Evolutionary conservation across 2,329 filamentous ascomycete species (phyloP).

Genomic region (Fusarium hainanense): DNA sequence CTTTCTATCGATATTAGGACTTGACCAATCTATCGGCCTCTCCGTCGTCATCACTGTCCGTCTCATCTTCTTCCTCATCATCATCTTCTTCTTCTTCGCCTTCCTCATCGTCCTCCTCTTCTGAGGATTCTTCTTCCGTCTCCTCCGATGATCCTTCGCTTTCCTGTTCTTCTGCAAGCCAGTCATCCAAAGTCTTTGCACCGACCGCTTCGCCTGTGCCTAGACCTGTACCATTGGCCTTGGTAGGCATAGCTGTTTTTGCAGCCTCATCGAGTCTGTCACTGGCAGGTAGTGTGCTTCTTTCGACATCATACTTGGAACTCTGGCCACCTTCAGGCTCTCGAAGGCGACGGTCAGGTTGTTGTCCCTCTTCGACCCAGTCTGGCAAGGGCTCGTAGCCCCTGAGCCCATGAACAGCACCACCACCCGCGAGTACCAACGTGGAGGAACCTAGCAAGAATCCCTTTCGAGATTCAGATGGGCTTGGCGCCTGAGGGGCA

Average conservation of each 20-base stretch:
- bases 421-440: slow-evolving; percentile 82
- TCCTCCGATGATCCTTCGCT: slow-evolving; percentile 66
- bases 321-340: slow-evolving; percentile 61
- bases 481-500: slow-evolving; percentile 88
- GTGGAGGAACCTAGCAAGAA: slow-evolving; percentile 87
- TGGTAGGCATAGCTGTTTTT: slow-evolving; percentile 52
- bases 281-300: slow-evolving; percentile 64
- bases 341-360: slow-evolving; percentile 81
- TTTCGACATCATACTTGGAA: slow-evolving; percentile 49
- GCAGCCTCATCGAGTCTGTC: slow-evolving; percentile 71
- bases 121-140: slow-evolving; percentile 59
- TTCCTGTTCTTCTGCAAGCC: slow-evolving; percentile 80
- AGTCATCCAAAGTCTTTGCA: slow-evolving; percentile 89
- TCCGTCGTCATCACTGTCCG: slow-evolving; percentile 60
- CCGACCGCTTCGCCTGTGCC: slow-evolving; percentile 62
- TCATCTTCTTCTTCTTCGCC: slow-evolving; percentile 61
- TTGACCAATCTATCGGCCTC: slow-evolving; percentile 59
- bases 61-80: slow-evolving; percentile 56
- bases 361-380: slow-evolving; percentile 83
- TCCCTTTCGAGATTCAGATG: slow-evolving; percentile 83
- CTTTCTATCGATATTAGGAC: slow-evolving; percentile 44
- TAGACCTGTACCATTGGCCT: slow-evolving; percentile 64
- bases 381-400: slow-evolving; percentile 85
- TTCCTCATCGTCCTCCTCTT: slow-evolving; percentile 63
- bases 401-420: slow-evolving; percentile 76